Conservation (phyloP, 495 filamentous ascomycete species). For the Aspergillus leporis region DNA sequence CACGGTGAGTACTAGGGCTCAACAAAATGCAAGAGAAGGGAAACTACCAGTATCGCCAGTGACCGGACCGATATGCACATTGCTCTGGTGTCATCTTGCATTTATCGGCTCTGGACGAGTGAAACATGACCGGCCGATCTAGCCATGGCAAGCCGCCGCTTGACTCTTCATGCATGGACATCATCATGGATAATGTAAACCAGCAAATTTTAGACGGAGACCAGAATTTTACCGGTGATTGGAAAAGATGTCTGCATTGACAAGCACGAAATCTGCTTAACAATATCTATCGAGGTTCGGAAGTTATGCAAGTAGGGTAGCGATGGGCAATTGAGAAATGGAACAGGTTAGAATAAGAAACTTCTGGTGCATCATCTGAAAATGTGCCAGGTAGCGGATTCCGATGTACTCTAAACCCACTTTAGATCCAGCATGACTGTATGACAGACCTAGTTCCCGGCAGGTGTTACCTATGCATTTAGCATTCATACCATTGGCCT, state of each 20-base stretch:
- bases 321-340: not conserved
- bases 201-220: not conserved
- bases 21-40: not conserved
- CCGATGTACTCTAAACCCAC: not conserved
- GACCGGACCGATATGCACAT: slow-evolving; percentile 43
- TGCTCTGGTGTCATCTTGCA: slow-evolving; percentile 49
- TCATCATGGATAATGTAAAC: slow-evolving; percentile 1
- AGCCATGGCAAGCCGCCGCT: slow-evolving; percentile 38
- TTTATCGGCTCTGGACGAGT: slow-evolving; percentile 42
- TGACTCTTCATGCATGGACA: slow-evolving; percentile 6
- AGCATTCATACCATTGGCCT: not conserved
- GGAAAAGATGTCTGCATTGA: not conserved
- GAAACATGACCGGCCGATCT: slow-evolving; percentile 48
- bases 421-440: not conserved
- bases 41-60: slow-evolving; percentile 51
- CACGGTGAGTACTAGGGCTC: not conserved
- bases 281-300: not conserved
- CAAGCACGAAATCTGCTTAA: not conserved
- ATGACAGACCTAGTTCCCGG: not conserved
- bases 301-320: not conserved
- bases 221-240: not conserved
- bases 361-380: not conserved
- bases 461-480: not conserved
- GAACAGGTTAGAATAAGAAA: not conserved
- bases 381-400: not conserved